Percentiles rank a stretch among this genome's conserved stretches.
phyloP scores from a whole-genome alignment of 2,329 filamentous ascomycete species.

The Blastomyces emzantsi region DNA sequence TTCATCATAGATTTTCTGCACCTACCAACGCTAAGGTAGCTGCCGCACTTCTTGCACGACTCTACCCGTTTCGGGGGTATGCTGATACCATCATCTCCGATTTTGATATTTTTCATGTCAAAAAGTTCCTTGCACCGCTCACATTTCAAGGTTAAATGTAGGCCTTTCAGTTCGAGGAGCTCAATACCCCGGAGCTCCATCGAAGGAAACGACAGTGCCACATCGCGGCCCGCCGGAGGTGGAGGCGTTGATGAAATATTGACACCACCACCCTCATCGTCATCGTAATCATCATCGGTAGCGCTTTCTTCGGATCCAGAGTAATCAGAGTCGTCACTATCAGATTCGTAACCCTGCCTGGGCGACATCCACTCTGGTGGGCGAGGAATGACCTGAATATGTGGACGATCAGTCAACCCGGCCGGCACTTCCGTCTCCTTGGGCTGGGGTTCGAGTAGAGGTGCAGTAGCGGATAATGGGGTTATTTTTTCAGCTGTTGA shows the following conservation, averaged over 20 bases:
- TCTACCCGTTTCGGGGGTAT: conserved; percentile 36
- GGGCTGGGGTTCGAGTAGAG: conserved; percentile 10
- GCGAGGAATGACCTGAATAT: conserved; percentile 62
- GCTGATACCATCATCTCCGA: conserved; percentile 39
- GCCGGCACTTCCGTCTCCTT: conserved; percentile 13
- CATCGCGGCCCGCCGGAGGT: conserved; percentile 53
- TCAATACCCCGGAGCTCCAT: conserved; percentile 71
- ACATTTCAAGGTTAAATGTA: conserved; percentile 67
- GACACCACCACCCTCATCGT: conserved; percentile 34
- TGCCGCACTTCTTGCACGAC: conserved; percentile 49
- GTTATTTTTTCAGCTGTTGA: not conserved
- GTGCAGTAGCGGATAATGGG: not conserved
- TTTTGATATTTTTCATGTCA: conserved; percentile 59
- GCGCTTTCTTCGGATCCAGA: conserved; percentile 38
- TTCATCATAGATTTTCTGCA: not conserved
- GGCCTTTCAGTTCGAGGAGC: conserved; percentile 56
- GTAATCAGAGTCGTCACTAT: conserved; percentile 34
- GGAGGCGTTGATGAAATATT: conserved; percentile 28
- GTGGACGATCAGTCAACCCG: conserved; percentile 45
- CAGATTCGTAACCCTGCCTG: conserved; percentile 25
- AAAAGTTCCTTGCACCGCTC: conserved; percentile 65
- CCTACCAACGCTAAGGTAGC: conserved; percentile 39
- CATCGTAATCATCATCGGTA: conserved; percentile 38
- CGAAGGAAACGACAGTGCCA: conserved; percentile 69
- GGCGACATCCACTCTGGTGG: conserved; percentile 63